A percentile compares a stretch with the other conserved stretches of the same genome.
phyloP scores from a whole-genome alignment of 257 asterid genomes.

The Solanum okadae region DNA sequence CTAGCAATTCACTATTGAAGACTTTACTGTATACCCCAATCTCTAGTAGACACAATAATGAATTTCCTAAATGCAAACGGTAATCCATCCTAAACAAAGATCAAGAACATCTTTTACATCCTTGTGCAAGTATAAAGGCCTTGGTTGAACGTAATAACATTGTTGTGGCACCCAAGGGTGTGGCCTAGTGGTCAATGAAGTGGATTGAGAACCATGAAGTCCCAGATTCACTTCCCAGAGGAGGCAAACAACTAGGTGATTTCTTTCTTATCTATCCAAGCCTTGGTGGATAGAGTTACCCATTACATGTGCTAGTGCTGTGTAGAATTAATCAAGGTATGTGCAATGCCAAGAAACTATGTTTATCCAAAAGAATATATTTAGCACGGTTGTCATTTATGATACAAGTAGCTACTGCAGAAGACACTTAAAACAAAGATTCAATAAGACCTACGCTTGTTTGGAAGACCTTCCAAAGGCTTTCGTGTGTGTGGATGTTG shows the following conservation, averaged over 20 bases:
- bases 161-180: not conserved
- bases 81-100: not conserved
- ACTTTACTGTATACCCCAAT: not conserved
- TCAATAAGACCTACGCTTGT: not conserved
- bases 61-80: not conserved
- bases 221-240: not conserved
- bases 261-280: not conserved
- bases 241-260: not conserved
- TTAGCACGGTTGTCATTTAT: not conserved
- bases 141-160: not conserved
- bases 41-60: not conserved
- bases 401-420: not conserved
- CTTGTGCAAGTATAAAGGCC: not conserved
- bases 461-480: not conserved
- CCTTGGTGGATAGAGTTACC: not conserved
- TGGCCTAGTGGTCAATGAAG: not conserved
- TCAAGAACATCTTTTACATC: not conserved
- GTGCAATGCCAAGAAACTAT: not conserved
- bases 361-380: not conserved
- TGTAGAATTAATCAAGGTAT: not conserved
- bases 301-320: not conserved
- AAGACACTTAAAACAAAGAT: not conserved
- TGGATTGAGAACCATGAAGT: not conserved
- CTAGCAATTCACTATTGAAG: too few species aligned
- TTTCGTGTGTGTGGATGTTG: too few species aligned